phyloP scores from a whole-genome alignment of 208 protist species.

The Leishmania braziliensis region DNA sequence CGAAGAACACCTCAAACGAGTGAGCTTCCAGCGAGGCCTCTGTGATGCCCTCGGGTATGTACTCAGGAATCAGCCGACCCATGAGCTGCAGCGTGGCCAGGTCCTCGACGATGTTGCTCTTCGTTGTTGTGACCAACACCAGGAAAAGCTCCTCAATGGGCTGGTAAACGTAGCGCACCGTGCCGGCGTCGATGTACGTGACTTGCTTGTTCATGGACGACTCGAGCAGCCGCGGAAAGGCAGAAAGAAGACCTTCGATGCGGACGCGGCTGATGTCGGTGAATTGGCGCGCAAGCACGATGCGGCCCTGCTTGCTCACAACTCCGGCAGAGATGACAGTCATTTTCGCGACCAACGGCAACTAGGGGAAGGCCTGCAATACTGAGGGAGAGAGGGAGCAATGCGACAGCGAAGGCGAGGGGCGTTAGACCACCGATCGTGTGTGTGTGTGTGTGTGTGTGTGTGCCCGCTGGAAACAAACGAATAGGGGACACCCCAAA shows the following conservation, averaged over 20 bases:
- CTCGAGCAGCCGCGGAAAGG: slow-evolving; percentile 97
- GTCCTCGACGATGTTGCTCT: slow-evolving; percentile 98
- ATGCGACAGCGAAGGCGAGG: neutral
- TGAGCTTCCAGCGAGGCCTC: slow-evolving; percentile 85
- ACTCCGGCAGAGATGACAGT: slow-evolving; percentile 82
- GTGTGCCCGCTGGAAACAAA: neutral
- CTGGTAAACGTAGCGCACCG: slow-evolving; percentile 98
- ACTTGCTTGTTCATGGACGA: slow-evolving; percentile 85
- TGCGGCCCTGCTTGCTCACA: slow-evolving; percentile 78
- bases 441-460: no score
- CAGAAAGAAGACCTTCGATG: slow-evolving; percentile 96
- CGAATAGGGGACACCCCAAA: neutral
- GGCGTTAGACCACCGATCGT: neutral
- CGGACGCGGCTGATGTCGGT: slow-evolving; percentile 95
- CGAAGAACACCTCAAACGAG: slow-evolving; percentile 96
- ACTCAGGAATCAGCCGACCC: slow-evolving; percentile 90
- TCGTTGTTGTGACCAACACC: slow-evolving; percentile 95
- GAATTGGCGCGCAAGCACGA: slow-evolving; percentile 96
- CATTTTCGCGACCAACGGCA: slow-evolving; percentile 34
- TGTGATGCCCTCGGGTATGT: slow-evolving; percentile 58
- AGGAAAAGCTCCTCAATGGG: slow-evolving; percentile 95
- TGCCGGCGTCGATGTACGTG: slow-evolving; percentile 98
- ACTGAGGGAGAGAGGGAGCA: neutral
- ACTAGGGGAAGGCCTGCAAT: neutral
- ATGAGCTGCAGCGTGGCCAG: slow-evolving; percentile 96